Conservation (phyloP, 305 asterid genomes). For the Coffea humblotiana region DNA sequence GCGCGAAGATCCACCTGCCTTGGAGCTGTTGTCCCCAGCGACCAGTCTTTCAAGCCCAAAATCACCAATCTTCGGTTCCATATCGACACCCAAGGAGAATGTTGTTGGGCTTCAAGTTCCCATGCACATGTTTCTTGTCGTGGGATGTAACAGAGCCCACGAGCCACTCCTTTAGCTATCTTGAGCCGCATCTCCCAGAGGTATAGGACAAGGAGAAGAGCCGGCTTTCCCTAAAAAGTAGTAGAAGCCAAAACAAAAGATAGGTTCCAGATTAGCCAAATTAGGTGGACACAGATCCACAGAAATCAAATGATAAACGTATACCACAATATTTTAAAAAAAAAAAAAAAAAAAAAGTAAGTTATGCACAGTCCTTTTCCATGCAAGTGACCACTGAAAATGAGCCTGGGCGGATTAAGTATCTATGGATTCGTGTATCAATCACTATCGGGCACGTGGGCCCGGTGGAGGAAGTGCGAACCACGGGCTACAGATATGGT, state of each 20-base stretch:
- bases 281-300: background rate
- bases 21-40: constrained; percentile 57
- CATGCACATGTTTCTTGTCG: constrained; percentile 92
- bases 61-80: constrained; percentile 94
- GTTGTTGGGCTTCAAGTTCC: constrained; percentile 85
- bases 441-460: constrained; percentile 29
- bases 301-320: background rate
- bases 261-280: constrained; percentile 24
- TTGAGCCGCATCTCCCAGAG: constrained; percentile 84
- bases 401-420: constrained; percentile 27
- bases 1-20: constrained; percentile 65
- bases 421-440: constrained; percentile 9
- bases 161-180: constrained; percentile 89
- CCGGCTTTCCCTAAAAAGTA: constrained; percentile 68
- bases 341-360: too few relatives aligned
- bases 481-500: constrained; percentile 30
- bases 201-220: constrained; percentile 81
- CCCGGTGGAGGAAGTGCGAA: constrained; percentile 15
- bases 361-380: constrained; percentile 37
- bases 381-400: constrained; percentile 24
- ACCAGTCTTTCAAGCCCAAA: constrained; percentile 88
- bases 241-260: constrained; percentile 4
- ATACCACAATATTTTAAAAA: too few relatives aligned
- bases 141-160: constrained; percentile 90
- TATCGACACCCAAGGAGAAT: constrained; percentile 59